Conservation (phyloP, 2,329 filamentous ascomycete genomes). For the Chrysosporium keratinophilum region DNA sequence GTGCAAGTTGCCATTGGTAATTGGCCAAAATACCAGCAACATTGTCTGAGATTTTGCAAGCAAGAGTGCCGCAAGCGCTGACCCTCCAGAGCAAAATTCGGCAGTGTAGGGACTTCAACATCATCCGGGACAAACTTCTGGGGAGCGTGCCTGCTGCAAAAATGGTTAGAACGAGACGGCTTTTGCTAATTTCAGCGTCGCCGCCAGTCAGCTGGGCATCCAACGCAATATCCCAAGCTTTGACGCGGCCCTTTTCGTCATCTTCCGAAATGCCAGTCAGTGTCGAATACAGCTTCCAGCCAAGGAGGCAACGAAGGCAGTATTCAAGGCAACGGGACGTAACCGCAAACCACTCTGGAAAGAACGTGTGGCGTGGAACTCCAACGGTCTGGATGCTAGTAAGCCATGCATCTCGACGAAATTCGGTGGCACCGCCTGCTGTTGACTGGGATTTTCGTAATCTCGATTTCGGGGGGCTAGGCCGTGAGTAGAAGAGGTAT, state of each 20-base stretch:
- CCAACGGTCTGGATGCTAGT: constrained; percentile 87
- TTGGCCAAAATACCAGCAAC: constrained; percentile 64
- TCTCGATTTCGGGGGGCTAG: constrained; percentile 42
- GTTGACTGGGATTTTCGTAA: constrained; percentile 19
- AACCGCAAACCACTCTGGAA: constrained; percentile 73
- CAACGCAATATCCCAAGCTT: constrained; percentile 86
- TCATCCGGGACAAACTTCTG: constrained; percentile 68
- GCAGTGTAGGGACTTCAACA: constrained; percentile 86
- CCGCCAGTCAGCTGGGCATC: constrained; percentile 88
- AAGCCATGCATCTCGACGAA: constrained; percentile 81
- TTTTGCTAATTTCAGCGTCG: constrained; percentile 79
- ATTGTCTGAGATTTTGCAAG: constrained; percentile 54
- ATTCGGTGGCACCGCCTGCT: constrained; percentile 70
- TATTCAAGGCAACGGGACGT: constrained; percentile 72
- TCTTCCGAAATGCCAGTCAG: constrained; percentile 73
- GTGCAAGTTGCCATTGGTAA: constrained; percentile 71
- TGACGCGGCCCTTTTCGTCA: constrained; percentile 73
- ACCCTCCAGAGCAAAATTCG: constrained; percentile 78
- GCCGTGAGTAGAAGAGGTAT: constrained; percentile 47
- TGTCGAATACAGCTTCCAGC: constrained; percentile 63
- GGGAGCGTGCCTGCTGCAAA: constrained; percentile 81
- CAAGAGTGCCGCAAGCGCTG: constrained; percentile 54
- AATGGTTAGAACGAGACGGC: constrained; percentile 71
- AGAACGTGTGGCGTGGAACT: constrained; percentile 77
- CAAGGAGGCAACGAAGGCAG: constrained; percentile 65